These are phyloP conservation scores for Paraconiothyrium sp. DNA, from an alignment of 2,329 filamentous ascomycete species.

Conservation along the genomic window DNA sequence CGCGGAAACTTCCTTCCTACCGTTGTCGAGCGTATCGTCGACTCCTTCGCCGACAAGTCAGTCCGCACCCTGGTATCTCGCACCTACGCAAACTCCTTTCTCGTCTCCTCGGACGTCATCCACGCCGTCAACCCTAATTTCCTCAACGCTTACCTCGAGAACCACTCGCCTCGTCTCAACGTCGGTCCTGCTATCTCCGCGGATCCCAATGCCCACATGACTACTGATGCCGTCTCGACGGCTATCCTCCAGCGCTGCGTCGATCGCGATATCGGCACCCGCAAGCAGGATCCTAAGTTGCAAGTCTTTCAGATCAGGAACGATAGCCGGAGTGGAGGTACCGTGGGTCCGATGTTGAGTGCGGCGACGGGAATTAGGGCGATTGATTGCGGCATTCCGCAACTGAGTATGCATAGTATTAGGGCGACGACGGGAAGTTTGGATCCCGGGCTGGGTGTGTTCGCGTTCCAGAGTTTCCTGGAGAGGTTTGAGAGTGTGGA, in stretches of 20 bases:
- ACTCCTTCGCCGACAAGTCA: constrained; percentile 64
- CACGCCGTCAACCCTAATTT: constrained; percentile 98
- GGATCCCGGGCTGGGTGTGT: constrained; percentile 87
- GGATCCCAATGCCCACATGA: constrained; percentile 95
- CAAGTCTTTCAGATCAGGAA: constrained; percentile 97
- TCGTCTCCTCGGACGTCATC: constrained; percentile 91
- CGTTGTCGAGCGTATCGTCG: constrained; percentile 82
- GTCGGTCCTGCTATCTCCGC: constrained; percentile 81
- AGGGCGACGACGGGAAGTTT: constrained; percentile 85
- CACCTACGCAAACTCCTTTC: constrained; percentile 90
- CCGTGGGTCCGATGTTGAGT: constrained; percentile 91
- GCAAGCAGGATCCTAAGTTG: constrained; percentile 63
- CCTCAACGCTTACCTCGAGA: constrained; percentile 79
- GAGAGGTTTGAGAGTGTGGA: constrained; percentile 88
- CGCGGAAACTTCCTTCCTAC: constrained; percentile 86
- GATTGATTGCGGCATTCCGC: constrained; percentile 88
- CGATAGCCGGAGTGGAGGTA: constrained; percentile 87
- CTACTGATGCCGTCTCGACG: constrained; percentile 86
- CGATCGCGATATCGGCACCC: constrained; percentile 62
- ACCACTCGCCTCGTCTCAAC: constrained; percentile 88
- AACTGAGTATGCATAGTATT: constrained; percentile 94
- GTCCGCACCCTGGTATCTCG: constrained; percentile 72
- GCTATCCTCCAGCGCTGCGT: constrained; percentile 82
- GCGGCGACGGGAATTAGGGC: constrained; percentile 81
- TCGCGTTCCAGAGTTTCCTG: constrained; percentile 89